A percentile compares a stretch with the other conserved stretches of the same genome.
Conservation (phyloP, 164 flowering plant species). For the Aristolochia contorta region DNA sequence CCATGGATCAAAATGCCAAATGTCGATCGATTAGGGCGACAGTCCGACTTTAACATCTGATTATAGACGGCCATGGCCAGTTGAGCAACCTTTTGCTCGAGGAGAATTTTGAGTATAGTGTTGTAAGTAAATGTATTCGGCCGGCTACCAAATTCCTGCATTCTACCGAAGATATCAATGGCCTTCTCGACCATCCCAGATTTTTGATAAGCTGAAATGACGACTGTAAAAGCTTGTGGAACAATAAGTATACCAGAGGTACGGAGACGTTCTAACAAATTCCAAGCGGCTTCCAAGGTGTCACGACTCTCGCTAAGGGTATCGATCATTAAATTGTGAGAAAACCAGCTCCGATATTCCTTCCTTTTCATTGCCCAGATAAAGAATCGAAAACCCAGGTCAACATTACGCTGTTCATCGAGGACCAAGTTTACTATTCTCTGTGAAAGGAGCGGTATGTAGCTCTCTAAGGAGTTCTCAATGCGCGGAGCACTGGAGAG, state of each 20-base stretch:
- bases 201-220: slow-evolving; percentile 41
- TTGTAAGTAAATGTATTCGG: slow-evolving; percentile 62
- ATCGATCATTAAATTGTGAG: slow-evolving; percentile 28
- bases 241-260: slow-evolving; percentile 13
- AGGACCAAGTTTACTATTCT: slow-evolving; percentile 30
- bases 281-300: slow-evolving; percentile 46
- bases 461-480: slow-evolving; percentile 30
- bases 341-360: slow-evolving; percentile 25
- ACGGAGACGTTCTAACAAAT: slow-evolving; percentile 40
- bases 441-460: slow-evolving; percentile 27
- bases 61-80: slow-evolving; percentile 70
- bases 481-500: slow-evolving; percentile 24
- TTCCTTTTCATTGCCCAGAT: slow-evolving; percentile 41
- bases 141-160: slow-evolving; percentile 48
- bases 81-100: slow-evolving; percentile 27
- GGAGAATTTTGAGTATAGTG: slow-evolving; percentile 33
- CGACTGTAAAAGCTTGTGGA: slow-evolving; percentile 36
- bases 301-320: slow-evolving; percentile 27
- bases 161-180: slow-evolving; percentile 54
- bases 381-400: slow-evolving; percentile 53
- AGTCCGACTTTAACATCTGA: slow-evolving; percentile 55
- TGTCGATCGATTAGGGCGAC: slow-evolving; percentile 37
- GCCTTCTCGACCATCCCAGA: slow-evolving; percentile 50
- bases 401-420: slow-evolving; percentile 16
- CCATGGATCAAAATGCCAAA: slow-evolving; percentile 61